Base-by-base conservation (phyloP, 805 yeast genomes). In the Yarrowia divulgata region DNA sequence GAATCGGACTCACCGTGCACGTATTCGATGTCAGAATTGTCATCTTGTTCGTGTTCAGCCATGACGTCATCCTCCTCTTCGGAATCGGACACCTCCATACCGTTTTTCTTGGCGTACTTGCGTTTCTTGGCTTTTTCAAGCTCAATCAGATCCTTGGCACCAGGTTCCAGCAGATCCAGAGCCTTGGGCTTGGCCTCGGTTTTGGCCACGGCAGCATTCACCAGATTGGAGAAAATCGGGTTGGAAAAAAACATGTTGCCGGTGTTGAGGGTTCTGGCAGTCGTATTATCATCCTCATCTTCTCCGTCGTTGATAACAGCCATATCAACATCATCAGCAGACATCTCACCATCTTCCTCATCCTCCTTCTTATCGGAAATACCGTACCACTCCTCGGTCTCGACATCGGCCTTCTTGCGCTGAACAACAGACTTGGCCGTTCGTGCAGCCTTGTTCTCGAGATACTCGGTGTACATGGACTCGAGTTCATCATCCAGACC, bases 401-500 rank as follows among this genome's bases (percentile, higher is more conserved):
- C 80, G 16, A 69, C 79, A 13, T 85, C 85, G 68, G 88, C 81
- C 50, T 82, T 80, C 71, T 81, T 84, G 6, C 66, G 50, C 66
- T 58, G 50, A 19, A 88, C 88, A 42, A 82, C 79, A 72, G 79
- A 83, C 71, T 82, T 85, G 19, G 88, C 84, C 70, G 84, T 85
- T 29, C 75, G 58, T 52, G 77, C 79, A 7, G 80, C 77, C 68
- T 75, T 77, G 58, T 76, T 74, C 62, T 77, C 78, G 76, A 91
- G 91, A 77, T 86, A 92, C 48, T 85, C 82, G 64, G 82, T 80
- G 76, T 93, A 93, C 97, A 93, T 91, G 70, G 83, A 84, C 77
- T 93, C 92, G 70, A 95, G 83, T 79, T 93, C 90, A 10, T 85
- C 87, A 75, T 93, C 99, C 70, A 95, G 84, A 12, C 74, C 74